phyloP scores from a whole-genome alignment of 805 yeast species.

The Clavispora santaluciae region DNA sequence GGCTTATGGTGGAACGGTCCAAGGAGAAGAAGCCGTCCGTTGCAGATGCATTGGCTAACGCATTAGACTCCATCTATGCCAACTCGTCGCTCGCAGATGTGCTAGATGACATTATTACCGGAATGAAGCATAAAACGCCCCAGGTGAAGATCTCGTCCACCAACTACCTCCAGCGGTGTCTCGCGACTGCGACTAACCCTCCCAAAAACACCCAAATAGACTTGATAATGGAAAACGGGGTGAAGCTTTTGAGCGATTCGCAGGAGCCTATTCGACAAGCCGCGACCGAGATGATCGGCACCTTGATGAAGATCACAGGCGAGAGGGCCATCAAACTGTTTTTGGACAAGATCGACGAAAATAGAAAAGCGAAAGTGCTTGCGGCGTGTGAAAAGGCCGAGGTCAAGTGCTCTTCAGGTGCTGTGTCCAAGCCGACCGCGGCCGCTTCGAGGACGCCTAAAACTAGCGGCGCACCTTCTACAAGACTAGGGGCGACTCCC shows the following conservation, averaged over 20 bases:
- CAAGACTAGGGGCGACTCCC: conserved; percentile 4
- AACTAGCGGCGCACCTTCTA: conserved; percentile 4
- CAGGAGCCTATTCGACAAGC: conserved; percentile 78
- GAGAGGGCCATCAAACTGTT: conserved; percentile 56
- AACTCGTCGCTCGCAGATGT: conserved; percentile 49
- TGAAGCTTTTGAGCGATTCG: conserved; percentile 72
- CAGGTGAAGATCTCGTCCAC: conserved; percentile 72
- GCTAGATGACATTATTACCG: conserved; percentile 53
- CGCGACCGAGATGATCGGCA: conserved; percentile 75
- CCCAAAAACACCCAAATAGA: conserved; percentile 57
- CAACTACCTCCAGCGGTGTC: conserved; percentile 57
- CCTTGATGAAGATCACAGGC: conserved; percentile 78
- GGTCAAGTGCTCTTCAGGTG: conserved; percentile 32
- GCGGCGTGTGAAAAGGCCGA: conserved; percentile 52
- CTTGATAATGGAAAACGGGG: conserved; percentile 47
- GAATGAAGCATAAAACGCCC: conserved; percentile 75
- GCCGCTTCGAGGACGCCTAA: conserved; percentile 4
- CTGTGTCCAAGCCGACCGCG: conserved; percentile 7
- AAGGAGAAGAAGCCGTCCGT: conserved; percentile 85
- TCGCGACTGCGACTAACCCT: conserved; percentile 42
- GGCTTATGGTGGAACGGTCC: conserved; percentile 70
- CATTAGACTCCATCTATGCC: conserved; percentile 60
- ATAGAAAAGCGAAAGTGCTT: conserved; percentile 61
- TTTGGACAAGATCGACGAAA: conserved; percentile 70
- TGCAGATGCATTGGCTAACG: conserved; percentile 60